Percentiles rank a stretch among this genome's conserved stretches.
Conservation (phyloP, 2,329 filamentous ascomycete species). For the Ophiocordyceps polyrhachis-furcata region DNA sequence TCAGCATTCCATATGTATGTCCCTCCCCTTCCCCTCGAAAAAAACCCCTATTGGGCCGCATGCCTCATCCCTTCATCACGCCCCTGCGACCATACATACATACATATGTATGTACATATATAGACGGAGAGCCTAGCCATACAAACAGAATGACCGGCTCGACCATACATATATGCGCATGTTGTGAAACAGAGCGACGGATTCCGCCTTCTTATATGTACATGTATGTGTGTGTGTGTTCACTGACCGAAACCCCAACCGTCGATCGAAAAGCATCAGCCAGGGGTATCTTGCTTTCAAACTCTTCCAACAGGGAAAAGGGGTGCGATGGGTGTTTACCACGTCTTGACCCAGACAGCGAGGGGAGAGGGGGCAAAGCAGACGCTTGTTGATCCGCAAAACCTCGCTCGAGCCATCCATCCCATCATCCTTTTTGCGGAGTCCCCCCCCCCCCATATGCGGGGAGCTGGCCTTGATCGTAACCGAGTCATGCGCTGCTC, state of each 20-base stretch:
- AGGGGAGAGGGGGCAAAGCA: background rate
- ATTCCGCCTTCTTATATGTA: too few species aligned
- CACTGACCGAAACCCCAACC: too few species aligned
- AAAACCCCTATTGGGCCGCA: background rate
- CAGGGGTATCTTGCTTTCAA: too few species aligned
- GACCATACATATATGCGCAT: too few species aligned
- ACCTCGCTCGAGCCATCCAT: background rate
- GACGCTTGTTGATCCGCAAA: background rate
- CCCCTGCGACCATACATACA: background rate
- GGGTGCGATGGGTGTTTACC: too few species aligned
- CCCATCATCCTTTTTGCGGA: background rate
- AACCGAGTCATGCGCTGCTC: conserved; percentile 11
- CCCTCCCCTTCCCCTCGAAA: background rate
- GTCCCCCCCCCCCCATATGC: too few species aligned
- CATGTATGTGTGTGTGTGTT: too few species aligned
- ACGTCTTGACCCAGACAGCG: background rate
- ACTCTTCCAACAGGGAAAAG: too few species aligned
- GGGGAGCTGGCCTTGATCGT: background rate
- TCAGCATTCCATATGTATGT: background rate
- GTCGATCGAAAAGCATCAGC: too few species aligned
- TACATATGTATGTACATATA: background rate
- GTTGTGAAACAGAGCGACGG: too few species aligned
- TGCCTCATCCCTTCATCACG: background rate
- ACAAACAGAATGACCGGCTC: too few species aligned
- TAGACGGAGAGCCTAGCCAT: too few species aligned